phyloP scores from a whole-genome alignment of 257 asterid genomes.

The Pogostemon cablin region DNA sequence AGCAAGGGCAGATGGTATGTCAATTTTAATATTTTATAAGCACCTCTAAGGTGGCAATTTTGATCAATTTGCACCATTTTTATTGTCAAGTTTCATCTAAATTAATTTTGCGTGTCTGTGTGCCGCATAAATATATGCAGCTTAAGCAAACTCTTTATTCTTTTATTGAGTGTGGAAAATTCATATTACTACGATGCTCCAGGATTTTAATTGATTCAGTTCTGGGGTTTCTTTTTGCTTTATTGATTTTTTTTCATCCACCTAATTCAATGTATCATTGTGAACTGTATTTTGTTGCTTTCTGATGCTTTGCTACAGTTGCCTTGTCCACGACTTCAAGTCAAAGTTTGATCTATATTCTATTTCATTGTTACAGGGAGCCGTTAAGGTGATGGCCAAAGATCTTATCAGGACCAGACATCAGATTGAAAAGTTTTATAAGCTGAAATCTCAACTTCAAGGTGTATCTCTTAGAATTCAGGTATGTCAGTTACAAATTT shows the following conservation, averaged over 20 bases:
- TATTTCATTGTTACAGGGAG: constrained; percentile 73
- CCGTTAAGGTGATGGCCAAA: constrained; percentile 98
- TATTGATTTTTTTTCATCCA: not conserved
- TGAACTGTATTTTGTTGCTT: not conserved
- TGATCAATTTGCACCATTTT: not conserved
- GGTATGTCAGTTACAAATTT: constrained; percentile 42
- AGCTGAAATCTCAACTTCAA: constrained; percentile 97
- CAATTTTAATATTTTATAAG: not conserved
- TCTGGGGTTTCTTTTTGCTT: not conserved
- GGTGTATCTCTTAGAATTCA: constrained; percentile 98
- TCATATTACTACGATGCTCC: no score
- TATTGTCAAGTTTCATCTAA: no score
- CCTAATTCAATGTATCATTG: not conserved
- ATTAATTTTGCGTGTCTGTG: no score
- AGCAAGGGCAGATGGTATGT: constrained; percentile 97
- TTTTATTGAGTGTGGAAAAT: no score
- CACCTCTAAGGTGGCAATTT: constrained; percentile 1
- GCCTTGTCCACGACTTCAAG: not conserved
- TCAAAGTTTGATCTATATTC: constrained; percentile 21
- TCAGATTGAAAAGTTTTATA: constrained; percentile 92
- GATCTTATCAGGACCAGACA: constrained; percentile 98
- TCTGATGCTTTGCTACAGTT: constrained; percentile 22
- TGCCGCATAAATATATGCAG: no score
- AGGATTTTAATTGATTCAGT: not conserved
- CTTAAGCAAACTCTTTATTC: no score